These are phyloP conservation scores for Clonostachys rosea DNA, from an alignment of 2,329 filamentous ascomycete species.

Conservation along the genomic window DNA sequence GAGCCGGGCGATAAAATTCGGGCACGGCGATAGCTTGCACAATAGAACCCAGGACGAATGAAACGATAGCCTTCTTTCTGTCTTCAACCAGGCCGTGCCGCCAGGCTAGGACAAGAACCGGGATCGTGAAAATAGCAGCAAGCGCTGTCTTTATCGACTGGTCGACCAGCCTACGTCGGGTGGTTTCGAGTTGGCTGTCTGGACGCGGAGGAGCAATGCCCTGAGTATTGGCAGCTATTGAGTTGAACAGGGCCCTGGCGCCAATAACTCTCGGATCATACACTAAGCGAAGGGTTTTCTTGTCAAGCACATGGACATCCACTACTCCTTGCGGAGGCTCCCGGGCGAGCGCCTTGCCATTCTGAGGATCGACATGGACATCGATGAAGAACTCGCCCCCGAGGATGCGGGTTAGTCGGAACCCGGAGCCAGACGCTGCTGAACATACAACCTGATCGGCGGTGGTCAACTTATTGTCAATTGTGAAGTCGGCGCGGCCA, in stretches of 20 bases:
- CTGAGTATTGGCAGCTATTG: slow-evolving; percentile 6
- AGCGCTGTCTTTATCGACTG: slow-evolving; percentile 21
- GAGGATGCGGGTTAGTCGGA: slow-evolving; percentile 10
- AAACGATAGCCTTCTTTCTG: slow-evolving; percentile 16
- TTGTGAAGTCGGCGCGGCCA: slow-evolving; percentile 24
- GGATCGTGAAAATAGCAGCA: slow-evolving; percentile 22
- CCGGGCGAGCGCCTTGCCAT: slow-evolving; percentile 11
- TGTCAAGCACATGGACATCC: slow-evolving; percentile 15
- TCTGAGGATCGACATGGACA: slow-evolving; percentile 8
- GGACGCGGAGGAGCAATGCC: slow-evolving; percentile 22
- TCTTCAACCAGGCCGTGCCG: slow-evolving; percentile 10
- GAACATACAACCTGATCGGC: slow-evolving; percentile 17
- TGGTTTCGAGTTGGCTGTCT: slow-evolving; percentile 21
- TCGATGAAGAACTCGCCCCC: slow-evolving; percentile 15
- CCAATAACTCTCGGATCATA: slow-evolving; percentile 27
- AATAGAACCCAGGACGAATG: slow-evolving; percentile 39
- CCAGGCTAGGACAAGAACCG: slow-evolving; percentile 25
- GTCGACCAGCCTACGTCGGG: slow-evolving; percentile 19
- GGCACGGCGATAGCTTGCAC: slow-evolving; percentile 43
- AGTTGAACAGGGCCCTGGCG: slow-evolving; percentile 17
- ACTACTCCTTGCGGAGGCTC: slow-evolving; percentile 14
- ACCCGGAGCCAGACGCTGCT: slow-evolving; percentile 10
- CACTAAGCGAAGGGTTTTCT: slow-evolving; percentile 18
- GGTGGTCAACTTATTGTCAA: slow-evolving; percentile 14
- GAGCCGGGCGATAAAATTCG: slow-evolving; percentile 44